Evolutionary conservation across 192 early-diverging fungal species (phyloP).

Genomic region (Coemansia biformis): DNA sequence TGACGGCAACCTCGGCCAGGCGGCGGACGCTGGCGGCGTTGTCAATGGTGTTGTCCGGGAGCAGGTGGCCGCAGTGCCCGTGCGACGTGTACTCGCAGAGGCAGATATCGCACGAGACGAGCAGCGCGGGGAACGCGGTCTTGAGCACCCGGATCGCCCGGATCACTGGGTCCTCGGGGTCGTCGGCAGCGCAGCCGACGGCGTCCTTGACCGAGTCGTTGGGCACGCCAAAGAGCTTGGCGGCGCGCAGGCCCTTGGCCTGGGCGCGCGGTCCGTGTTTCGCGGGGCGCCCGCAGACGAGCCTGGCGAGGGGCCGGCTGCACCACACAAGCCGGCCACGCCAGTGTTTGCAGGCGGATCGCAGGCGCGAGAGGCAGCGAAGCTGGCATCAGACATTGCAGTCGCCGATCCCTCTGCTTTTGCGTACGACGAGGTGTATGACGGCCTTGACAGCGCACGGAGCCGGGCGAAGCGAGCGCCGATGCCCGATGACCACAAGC

Average conservation of each 20-base stretch:
- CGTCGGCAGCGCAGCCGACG: conserved; percentile 74
- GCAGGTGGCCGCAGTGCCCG: conserved; percentile 88
- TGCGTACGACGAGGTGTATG: conserved; percentile 45
- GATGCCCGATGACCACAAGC: conserved; percentile 17
- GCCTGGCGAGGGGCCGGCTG: background rate
- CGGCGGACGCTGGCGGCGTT: conserved; percentile 73
- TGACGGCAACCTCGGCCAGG: conserved; percentile 76
- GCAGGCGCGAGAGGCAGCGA: conserved; percentile 11
- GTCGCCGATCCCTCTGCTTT: conserved; percentile 23
- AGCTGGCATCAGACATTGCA: conserved; percentile 13
- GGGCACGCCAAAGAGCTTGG: conserved; percentile 94
- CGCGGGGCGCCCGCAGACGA: background rate
- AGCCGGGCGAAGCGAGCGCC: conserved; percentile 6
- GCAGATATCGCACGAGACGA: conserved; percentile 92
- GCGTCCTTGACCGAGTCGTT: conserved; percentile 65
- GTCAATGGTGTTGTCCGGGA: conserved; percentile 76
- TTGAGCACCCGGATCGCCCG: conserved; percentile 74
- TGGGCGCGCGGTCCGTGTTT: conserved; percentile 11
- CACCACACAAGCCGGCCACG: background rate
- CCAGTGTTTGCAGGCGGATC: conserved; percentile 6
- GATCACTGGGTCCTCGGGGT: conserved; percentile 78
- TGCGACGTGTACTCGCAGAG: conserved; percentile 94
- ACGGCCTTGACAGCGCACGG: conserved; percentile 15
- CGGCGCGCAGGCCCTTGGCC: conserved; percentile 76
- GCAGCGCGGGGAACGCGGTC: conserved; percentile 67